Evolutionary conservation across 371 early-diverging fungal genomes (phyloP).

Genomic region (Mucor saturninus): DNA sequence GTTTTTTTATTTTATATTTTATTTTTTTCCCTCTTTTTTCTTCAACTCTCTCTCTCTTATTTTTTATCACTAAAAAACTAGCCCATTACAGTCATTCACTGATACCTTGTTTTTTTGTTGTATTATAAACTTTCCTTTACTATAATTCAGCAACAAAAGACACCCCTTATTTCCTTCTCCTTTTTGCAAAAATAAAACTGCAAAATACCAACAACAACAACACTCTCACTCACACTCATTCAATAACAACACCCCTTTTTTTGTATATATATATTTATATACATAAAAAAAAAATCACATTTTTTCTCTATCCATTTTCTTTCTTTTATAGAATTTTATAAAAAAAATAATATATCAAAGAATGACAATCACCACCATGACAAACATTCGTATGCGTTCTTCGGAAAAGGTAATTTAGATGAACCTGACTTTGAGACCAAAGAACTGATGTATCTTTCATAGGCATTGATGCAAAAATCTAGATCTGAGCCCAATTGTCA

Average conservation of each 20-base stretch:
- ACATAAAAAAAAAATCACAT: too few species aligned
- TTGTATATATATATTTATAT: background rate
- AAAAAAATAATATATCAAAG: slow-evolving; percentile 4
- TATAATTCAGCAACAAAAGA: slow-evolving; percentile 1
- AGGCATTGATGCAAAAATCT: slow-evolving; percentile 46
- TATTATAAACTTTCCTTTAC: slow-evolving; percentile 7
- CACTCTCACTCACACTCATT: background rate
- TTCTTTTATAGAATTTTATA: background rate
- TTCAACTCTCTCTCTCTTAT: background rate
- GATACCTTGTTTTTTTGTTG: background rate
- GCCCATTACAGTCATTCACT: background rate
- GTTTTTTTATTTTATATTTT: background rate
- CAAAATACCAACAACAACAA: background rate
- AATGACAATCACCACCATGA: slow-evolving; percentile 29
- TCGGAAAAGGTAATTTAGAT: slow-evolving; percentile 24
- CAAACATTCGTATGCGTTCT: slow-evolving; percentile 20
- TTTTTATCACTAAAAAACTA: background rate
- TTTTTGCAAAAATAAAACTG: background rate
- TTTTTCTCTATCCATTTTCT: background rate
- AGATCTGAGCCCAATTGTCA: slow-evolving; percentile 50
- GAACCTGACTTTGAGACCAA: background rate
- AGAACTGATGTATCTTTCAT: background rate
- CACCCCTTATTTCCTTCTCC: background rate
- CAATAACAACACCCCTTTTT: background rate
- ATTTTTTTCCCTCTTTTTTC: background rate